Evolutionary conservation across 495 filamentous ascomycete species (phyloP), one percentile per base, ranked within the genome.

Genomic region (Aspergillus affinis): DNA sequence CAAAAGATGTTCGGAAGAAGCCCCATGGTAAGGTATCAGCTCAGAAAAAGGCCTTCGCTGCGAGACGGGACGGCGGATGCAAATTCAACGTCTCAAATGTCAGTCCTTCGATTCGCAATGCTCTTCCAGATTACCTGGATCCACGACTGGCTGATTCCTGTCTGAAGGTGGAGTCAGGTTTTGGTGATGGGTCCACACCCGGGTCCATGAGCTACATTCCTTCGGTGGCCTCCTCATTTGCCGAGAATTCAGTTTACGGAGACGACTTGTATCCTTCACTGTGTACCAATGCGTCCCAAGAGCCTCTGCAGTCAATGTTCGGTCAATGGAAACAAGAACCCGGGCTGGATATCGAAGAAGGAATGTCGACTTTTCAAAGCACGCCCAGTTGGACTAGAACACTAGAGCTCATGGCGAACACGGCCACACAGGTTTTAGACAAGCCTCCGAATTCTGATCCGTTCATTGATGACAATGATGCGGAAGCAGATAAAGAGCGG

Each of bases 1-100:
- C 84, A 48, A 94, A 93, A 72, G 86, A 91, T 27, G 80, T 82
- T 54, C 90, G 85, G 67, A 84, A 78, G 53, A 75, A 68, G 52
- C 53, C 65, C 7, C 68, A 66, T 19, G 60, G 52, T 12, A 66
- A 74, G 54, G 45, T 21, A 32, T 30, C 17, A 21, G 23, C 45
- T 18, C 56, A 60, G 30, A 59, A 61, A 36, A 54, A 48, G 45
- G 21, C 51, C 6, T n/a, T 45, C 12, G n/a, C 50, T 32, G 52
- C 44, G 0, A 51, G 61, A n/a, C 58, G 46, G 55, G 30, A 54
- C 49, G 4, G 48, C 18, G 55, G 55, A 55, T 15, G 54, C 29
- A 56, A 32, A 4, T 26, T 41, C 36, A 17, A 10, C 48, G 17
- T 44, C 53, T 13, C 47, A 57, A 36, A n/a, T 58, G 27, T 51